Evolutionary conservation across 2,329 filamentous ascomycete genomes (phyloP).

Genomic region (Cyphellophora attinorum): DNA sequence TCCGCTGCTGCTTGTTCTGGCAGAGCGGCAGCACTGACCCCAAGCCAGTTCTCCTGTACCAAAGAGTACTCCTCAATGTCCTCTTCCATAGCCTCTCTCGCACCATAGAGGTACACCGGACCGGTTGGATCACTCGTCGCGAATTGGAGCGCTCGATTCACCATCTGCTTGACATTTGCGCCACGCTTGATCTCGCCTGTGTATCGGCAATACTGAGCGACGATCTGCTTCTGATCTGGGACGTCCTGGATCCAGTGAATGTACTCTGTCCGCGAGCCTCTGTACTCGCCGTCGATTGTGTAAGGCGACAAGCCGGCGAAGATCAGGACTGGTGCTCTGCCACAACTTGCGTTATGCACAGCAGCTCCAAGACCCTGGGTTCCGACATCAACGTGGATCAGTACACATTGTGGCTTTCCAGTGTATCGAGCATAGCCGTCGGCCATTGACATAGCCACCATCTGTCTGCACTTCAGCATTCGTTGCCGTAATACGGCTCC

Average conservation of each 20-base stretch:
- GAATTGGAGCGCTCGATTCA: constrained; percentile 75
- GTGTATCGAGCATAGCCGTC: constrained; percentile 69
- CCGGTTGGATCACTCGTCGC: constrained; percentile 68
- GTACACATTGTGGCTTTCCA: constrained; percentile 64
- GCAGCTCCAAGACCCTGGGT: constrained; percentile 70
- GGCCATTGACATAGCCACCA: constrained; percentile 78
- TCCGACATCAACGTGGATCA: constrained; percentile 73
- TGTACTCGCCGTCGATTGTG: constrained; percentile 67
- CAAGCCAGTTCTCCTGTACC: constrained; percentile 59
- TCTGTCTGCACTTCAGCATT: constrained; percentile 36
- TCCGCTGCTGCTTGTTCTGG: constrained; percentile 36
- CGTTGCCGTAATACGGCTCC: background rate
- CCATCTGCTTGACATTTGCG: constrained; percentile 79
- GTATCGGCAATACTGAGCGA: constrained; percentile 79
- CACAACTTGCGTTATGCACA: constrained; percentile 69
- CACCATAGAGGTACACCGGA: constrained; percentile 69
- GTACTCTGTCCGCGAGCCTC: constrained; percentile 70
- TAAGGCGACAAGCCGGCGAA: constrained; percentile 71
- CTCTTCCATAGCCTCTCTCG: constrained; percentile 76
- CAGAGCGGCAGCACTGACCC: constrained; percentile 58
- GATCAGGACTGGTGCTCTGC: constrained; percentile 64
- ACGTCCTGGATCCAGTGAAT: constrained; percentile 84
- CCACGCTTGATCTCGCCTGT: constrained; percentile 74
- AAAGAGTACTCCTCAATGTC: constrained; percentile 66
- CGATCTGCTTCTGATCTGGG: constrained; percentile 69